Evolutionary conservation across 306 rosid genomes (phyloP).

Genomic region (Aeschynomene evenia): DNA sequence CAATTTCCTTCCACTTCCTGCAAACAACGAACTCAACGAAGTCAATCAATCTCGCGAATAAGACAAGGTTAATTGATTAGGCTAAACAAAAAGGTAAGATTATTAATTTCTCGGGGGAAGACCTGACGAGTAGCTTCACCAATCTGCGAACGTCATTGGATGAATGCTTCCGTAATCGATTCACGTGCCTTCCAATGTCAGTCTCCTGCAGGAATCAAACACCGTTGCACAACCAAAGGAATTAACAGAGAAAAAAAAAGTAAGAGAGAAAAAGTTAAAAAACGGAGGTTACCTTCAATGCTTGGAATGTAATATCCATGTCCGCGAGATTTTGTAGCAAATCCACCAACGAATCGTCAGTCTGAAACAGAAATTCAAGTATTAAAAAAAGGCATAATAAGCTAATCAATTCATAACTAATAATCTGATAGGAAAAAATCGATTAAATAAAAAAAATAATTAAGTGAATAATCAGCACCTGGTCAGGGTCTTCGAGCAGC

Average conservation of each 20-base stretch:
- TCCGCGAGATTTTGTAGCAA: conserved; percentile 85
- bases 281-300: conserved; percentile 54
- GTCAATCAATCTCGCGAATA: background rate
- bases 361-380: conserved; percentile 30
- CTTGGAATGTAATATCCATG: conserved; percentile 97
- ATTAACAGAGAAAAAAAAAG: background rate
- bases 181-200: conserved; percentile 97
- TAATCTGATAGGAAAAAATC: background rate
- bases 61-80: background rate
- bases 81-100: background rate
- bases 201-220: conserved; percentile 58
- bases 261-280: background rate
- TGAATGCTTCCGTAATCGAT: conserved; percentile 81
- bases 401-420: background rate
- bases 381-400: background rate
- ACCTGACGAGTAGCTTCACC: conserved; percentile 98
- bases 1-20: conserved; percentile 98
- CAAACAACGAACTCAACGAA: conserved; percentile 21
- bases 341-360: conserved; percentile 74
- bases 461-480: conserved; percentile 41
- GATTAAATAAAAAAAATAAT: background rate
- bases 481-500: conserved; percentile 74
- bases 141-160: conserved; percentile 79
- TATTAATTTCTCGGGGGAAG: conserved; percentile 7
- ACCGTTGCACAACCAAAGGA: background rate